Evolutionary conservation across 352 stramenopile genomes (phyloP), one percentile per base, ranked within the genome.

Genomic region (Globisporangium cederbergense): DNA sequence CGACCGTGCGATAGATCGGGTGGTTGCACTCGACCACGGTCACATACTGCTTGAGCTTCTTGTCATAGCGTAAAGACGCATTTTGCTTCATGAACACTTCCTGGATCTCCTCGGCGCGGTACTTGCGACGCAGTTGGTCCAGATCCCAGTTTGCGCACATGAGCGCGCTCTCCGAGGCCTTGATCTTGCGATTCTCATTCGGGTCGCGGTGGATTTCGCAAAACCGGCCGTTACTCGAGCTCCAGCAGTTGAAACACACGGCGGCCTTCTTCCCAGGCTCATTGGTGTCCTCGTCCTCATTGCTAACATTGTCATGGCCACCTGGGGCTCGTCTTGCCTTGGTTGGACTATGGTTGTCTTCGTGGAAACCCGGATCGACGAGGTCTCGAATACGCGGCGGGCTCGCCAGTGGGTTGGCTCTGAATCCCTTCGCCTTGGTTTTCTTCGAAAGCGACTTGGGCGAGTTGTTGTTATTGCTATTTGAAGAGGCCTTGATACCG

Each of bases 181-280:
- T 76, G 25, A 89, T 69, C 22, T 83, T 83, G 14, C 75, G 84
- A 18, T 62, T 78, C 16, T 85, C 75, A 45, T 70, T 77, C 8
- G 81, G 70, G 34, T 84, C 81, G 20, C 63, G 43, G 55, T 91
- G 83, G 6, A 77, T 56, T 11, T 91, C 96, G 66, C 74, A 98
- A 63, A 81, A 68, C 18, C 88, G 94, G 22, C 86, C 78, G 30
- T 80, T 94, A 56, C 90, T 96, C 10, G 91, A 83, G 47, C 86
- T 96, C 94, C 94, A 98, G 76, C 94, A 98, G 57, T 96, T 97
- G 72, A 98, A 98, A 69, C 93, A 98, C 5, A 91, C 68, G 7
- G 52, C 40, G 13, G 45, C 32, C 25, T 47, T 49, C 34, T 45
- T 49, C 3, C 5, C 22, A 5, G 38, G 22, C 20, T 59, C 50